These are phyloP conservation scores for Vitis vinifera DNA, from an alignment of 164 flowering plant genomes.

Conservation along the genomic window ASM3070453v1 NC_081810.1:6116501-6117000, in stretches of 20 bases:
- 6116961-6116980: slow-evolving; percentile 49
- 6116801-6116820: slow-evolving; percentile 47
- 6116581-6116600: slow-evolving; percentile 19
- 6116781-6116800: slow-evolving; percentile 35
- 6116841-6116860: slow-evolving; percentile 34
- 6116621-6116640: slow-evolving; percentile 28
- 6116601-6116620: slow-evolving; percentile 29
- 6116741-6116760: slow-evolving; percentile 27
- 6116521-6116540: slow-evolving; percentile 32
- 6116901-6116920: slow-evolving; percentile 45
- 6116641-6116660: slow-evolving; percentile 25
- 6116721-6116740: slow-evolving; percentile 41
- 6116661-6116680: slow-evolving; percentile 40
- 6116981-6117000: slow-evolving; percentile 41
- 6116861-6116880: slow-evolving; percentile 31
- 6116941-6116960: slow-evolving; percentile 23
- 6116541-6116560: slow-evolving; percentile 16
- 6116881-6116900: slow-evolving; percentile 38
- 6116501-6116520: slow-evolving; percentile 44
- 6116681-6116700: slow-evolving; percentile 32
- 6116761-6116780: slow-evolving; percentile 33
- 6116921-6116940: slow-evolving; percentile 48
- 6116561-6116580: slow-evolving; percentile 36
- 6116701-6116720: slow-evolving; percentile 36
- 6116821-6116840: slow-evolving; percentile 49